Conservation (phyloP, 495 filamentous ascomycete genomes). For the Immersiella caudata region DNA sequence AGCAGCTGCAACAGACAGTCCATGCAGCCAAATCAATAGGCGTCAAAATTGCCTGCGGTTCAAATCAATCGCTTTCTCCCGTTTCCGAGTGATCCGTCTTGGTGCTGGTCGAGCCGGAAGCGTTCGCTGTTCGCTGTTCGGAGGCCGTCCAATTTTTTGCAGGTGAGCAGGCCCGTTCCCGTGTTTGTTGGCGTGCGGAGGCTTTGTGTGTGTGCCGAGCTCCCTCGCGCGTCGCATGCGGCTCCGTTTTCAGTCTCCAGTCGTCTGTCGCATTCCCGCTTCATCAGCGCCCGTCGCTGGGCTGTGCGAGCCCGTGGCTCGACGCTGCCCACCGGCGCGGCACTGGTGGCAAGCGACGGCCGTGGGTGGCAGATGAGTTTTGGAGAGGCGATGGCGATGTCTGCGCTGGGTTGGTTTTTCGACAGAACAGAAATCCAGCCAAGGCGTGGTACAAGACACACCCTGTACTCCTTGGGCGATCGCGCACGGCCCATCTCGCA, state of each 20-base stretch:
- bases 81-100: conserved; percentile 18
- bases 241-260: not conserved
- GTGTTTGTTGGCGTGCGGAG: not conserved
- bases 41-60: not conserved
- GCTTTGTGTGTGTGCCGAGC: not conserved
- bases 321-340: not conserved
- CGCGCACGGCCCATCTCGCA: conserved; percentile 31
- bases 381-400: conserved; percentile 10
- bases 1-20: not conserved
- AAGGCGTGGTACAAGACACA: conserved; percentile 25
- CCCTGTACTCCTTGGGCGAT: conserved; percentile 29
- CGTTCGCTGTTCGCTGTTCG: conserved; percentile 3
- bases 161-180: not conserved
- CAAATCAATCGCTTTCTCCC: not conserved
- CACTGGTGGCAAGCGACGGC: not conserved
- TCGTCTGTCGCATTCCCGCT: conserved; percentile 1
- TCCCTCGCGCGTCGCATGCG: conserved; percentile 9
- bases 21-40: not conserved
- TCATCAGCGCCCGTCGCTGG: not conserved
- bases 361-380: not conserved
- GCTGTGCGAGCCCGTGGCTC: not conserved
- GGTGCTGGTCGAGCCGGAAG: conserved; percentile 13
- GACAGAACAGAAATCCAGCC: conserved; percentile 3
- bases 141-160: not conserved
- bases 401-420: conserved; percentile 4